Evolutionary conservation across 257 asterid genomes (phyloP), one percentile per base, ranked within the genome.

Genomic region (Nicotiana paniculata): DNA sequence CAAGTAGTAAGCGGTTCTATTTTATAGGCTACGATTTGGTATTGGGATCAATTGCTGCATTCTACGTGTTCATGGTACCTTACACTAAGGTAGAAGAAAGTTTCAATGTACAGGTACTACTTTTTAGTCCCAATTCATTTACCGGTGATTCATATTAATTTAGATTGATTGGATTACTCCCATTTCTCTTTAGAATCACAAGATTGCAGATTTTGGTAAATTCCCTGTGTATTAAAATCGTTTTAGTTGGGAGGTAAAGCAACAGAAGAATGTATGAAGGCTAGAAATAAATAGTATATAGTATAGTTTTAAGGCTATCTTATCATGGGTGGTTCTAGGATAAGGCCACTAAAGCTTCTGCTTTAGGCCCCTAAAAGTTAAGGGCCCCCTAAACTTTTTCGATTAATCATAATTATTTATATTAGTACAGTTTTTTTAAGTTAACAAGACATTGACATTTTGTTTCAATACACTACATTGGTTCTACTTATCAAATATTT

Each of bases 1-100:
- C 30, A 30, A 48, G 28, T 5, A 48, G 1, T 65, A 55, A 26
- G 61, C 53, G 53, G 48, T 24, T 80, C 57, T 54, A 57, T 2
- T 39, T 17, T 54, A 58, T 70, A 96, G 99, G 99, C 39, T 93
- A 92, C 81, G 99, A 96, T 84, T 86, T 96, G 90, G 85, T 96
- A 85, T 86, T 94, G 91, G 98, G 97, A 54, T 81, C 92, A 63
- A 89, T 96, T 83, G 94, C 97, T 81, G 94, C 95, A 16, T 90
- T 96, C 82, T 96, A 96, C 82, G 94, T 94, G 33, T 90, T 94
- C 86, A 88, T 90, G 97, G 93, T 85, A 74, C 98, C 99, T 51
- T 96, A 93, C 85, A 96, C 99, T 2, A 96, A 96, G 89, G 99
- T 96, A 32, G 99, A 94, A 89, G 99, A 96, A 83, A 96, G 99